These are phyloP conservation scores for Candida tropicalis DNA, from an alignment of 1,139 yeast species.

Conservation along the genomic window DNA sequence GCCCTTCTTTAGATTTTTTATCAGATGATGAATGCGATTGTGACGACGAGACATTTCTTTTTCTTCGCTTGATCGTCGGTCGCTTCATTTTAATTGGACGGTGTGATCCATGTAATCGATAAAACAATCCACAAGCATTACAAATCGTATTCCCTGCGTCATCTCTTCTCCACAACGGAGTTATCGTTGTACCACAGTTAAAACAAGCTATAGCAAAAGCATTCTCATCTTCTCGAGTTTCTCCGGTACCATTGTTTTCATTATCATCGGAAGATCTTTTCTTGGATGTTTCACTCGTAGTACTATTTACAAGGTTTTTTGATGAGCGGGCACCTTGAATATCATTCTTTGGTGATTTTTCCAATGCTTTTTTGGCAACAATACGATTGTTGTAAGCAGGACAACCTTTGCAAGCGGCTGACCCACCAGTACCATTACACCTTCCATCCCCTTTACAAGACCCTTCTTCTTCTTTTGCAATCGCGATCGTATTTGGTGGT, in stretches of 20 bases:
- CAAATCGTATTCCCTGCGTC: constrained; percentile 81
- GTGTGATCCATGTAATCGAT: constrained; percentile 73
- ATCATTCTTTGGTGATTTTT: constrained; percentile 11
- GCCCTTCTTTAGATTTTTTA: constrained; percentile 15
- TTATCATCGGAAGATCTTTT: constrained; percentile 1
- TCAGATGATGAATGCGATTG: constrained; percentile 1
- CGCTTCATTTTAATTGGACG: constrained; percentile 79
- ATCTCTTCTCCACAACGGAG: constrained; percentile 88
- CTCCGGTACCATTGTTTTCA: constrained; percentile 1
- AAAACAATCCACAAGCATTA: constrained; percentile 87
- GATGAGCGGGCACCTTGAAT: neutral
- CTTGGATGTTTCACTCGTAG: neutral
- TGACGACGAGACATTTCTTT: constrained; percentile 38
- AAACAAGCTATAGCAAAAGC: constrained; percentile 72
- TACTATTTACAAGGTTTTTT: neutral
- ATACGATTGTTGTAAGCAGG: constrained; percentile 80
- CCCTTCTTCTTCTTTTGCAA: constrained; percentile 50
- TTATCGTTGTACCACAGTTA: constrained; percentile 81
- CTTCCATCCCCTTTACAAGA: constrained; percentile 83
- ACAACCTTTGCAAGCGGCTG: constrained; percentile 78
- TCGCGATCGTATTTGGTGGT: constrained; percentile 60
- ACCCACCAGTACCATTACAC: constrained; percentile 87
- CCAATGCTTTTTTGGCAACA: constrained; percentile 27
- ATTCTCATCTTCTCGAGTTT: constrained; percentile 29
- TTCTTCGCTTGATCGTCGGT: constrained; percentile 73